Percentiles rank a stretch among this genome's conserved stretches.
Evolutionary conservation across 2,329 filamentous ascomycete genomes (phyloP).

Genomic region (Hypoxylon sp.): DNA sequence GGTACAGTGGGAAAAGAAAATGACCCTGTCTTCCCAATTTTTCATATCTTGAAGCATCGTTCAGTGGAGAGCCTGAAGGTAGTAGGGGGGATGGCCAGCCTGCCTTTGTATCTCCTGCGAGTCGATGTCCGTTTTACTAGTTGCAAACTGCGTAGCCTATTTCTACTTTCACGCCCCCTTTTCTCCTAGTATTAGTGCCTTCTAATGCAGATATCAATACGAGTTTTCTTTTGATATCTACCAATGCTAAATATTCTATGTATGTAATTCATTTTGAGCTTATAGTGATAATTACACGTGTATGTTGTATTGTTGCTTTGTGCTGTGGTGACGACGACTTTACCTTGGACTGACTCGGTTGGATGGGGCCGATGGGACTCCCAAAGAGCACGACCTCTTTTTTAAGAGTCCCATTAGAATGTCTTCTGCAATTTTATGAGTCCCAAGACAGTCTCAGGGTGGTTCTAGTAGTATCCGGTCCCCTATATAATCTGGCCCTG

Average conservation of each 20-base stretch:
- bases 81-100: conserved; percentile 44
- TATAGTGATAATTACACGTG: neutral
- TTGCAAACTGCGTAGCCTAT: conserved; percentile 50
- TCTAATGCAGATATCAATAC: conserved; percentile 74
- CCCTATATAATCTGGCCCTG: neutral
- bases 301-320: neutral
- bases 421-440: neutral
- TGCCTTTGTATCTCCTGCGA: conserved; percentile 50
- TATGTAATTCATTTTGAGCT: conserved; percentile 14
- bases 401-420: neutral
- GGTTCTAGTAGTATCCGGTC: neutral
- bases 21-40: conserved; percentile 41
- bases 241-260: neutral
- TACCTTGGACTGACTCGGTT: neutral
- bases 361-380: neutral
- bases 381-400: neutral
- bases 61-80: conserved; percentile 38
- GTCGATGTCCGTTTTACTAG: conserved; percentile 52
- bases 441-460: neutral
- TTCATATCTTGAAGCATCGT: conserved; percentile 44
- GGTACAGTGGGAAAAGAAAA: conserved; percentile 33
- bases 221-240: conserved; percentile 54
- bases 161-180: conserved; percentile 57
- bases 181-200: conserved; percentile 70
- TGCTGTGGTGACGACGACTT: neutral